phyloP scores from a whole-genome alignment of 2,329 filamentous ascomycete species.

The Cryphonectria carpinicola region DNA sequence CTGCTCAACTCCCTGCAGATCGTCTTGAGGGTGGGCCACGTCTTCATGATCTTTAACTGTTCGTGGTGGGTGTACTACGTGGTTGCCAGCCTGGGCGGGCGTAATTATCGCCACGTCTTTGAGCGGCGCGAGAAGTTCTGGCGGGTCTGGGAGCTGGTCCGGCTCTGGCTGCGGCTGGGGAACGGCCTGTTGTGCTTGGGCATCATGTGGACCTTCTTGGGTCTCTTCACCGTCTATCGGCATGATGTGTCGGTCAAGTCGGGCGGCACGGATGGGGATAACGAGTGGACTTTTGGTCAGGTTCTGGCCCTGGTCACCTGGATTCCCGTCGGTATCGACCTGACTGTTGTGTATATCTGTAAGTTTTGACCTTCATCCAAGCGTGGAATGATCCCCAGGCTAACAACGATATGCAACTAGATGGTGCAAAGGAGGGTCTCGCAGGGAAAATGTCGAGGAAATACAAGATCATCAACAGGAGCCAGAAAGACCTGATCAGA shows the following conservation, averaged over 20 bases:
- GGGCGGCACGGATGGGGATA: slow-evolving; percentile 33
- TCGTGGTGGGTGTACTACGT: slow-evolving; percentile 30
- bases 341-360: slow-evolving; percentile 36
- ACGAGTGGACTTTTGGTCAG: slow-evolving; percentile 39
- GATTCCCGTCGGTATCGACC: slow-evolving; percentile 36
- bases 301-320: slow-evolving; percentile 38
- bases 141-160: slow-evolving; percentile 16
- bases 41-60: slow-evolving; percentile 27
- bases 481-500: neutral
- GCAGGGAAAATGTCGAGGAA: slow-evolving; percentile 14
- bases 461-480: slow-evolving; percentile 8
- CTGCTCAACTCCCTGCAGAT: slow-evolving; percentile 16
- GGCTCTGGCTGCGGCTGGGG: slow-evolving; percentile 22
- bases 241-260: slow-evolving; percentile 29
- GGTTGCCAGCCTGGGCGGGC: slow-evolving; percentile 15
- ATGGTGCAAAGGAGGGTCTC: slow-evolving; percentile 15
- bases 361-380: slow-evolving; percentile 18
- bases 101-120: neutral
- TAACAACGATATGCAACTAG: neutral
- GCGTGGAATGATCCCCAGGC: neutral
- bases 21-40: slow-evolving; percentile 21
- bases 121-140: neutral
- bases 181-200: slow-evolving; percentile 30
- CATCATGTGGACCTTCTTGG: slow-evolving; percentile 38
- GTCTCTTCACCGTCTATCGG: slow-evolving; percentile 35